phyloP scores from a whole-genome alignment of 2,329 filamentous ascomycete genomes.

The Orbilia brochopaga region DNA sequence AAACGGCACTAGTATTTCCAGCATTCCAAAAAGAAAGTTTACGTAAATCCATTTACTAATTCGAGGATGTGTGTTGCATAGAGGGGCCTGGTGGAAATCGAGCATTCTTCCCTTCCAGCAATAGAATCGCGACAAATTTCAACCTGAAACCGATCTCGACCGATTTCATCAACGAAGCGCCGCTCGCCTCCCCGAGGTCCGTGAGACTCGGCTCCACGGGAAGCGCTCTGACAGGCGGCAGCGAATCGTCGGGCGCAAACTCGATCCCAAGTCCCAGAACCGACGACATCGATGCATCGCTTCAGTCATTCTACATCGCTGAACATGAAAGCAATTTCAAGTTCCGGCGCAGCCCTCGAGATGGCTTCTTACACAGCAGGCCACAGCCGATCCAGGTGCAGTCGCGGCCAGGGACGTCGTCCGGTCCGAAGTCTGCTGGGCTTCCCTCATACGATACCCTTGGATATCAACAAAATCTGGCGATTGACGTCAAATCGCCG shows the following conservation, averaged over 20 bases:
- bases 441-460: slow-evolving; percentile 41
- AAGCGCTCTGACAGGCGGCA: slow-evolving; percentile 15
- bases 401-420: slow-evolving; percentile 5
- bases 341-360: slow-evolving; percentile 25
- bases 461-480: slow-evolving; percentile 11
- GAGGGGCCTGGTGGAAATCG: slow-evolving; percentile 23
- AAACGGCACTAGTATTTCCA: neutral
- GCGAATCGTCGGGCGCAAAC: slow-evolving; percentile 11
- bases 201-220: slow-evolving; percentile 26
- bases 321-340: slow-evolving; percentile 49
- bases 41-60: neutral
- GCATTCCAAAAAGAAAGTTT: neutral
- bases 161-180: slow-evolving; percentile 15
- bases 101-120: slow-evolving; percentile 23
- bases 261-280: slow-evolving; percentile 14
- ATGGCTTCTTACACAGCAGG: slow-evolving; percentile 22
- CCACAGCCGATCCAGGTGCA: slow-evolving; percentile 32
- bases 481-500: slow-evolving; percentile 25
- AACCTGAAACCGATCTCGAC: slow-evolving; percentile 21
- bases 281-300: slow-evolving; percentile 34
- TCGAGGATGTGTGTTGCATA: neutral
- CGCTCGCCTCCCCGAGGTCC: slow-evolving; percentile 32
- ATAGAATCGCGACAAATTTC: slow-evolving; percentile 44
- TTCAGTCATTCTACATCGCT: slow-evolving; percentile 46
- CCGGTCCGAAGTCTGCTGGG: slow-evolving; percentile 25